Percentiles rank a stretch among this genome's conserved stretches.
phyloP scores from a whole-genome alignment of 441 rosid genomes.

The Corymbia citriodora region DNA sequence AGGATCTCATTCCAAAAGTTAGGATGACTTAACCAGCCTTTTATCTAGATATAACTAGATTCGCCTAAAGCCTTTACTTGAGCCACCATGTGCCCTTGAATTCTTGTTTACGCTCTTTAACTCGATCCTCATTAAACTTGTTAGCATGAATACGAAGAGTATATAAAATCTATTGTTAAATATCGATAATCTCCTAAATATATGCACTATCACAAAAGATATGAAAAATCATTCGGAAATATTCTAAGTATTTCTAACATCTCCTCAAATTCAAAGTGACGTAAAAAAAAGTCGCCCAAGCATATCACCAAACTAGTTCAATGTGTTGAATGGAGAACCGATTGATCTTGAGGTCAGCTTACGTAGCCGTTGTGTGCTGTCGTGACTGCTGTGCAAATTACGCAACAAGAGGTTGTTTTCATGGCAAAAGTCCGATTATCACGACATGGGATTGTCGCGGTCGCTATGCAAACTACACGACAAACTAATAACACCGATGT shows the following conservation, averaged over 20 bases:
- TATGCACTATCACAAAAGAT: background rate
- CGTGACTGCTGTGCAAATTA: too few species aligned
- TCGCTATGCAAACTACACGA: background rate
- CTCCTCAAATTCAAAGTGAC: background rate
- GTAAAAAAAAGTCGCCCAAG: too few species aligned
- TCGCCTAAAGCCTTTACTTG: background rate
- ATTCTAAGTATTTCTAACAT: background rate
- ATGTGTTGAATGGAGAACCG: background rate
- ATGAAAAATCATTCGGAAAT: background rate
- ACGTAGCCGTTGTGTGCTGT: too few species aligned
- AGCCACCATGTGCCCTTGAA: background rate
- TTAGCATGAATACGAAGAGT: background rate
- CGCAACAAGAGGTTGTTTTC: background rate
- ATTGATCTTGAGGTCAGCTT: background rate
- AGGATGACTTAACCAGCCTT: background rate
- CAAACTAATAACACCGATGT: background rate
- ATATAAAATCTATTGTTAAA: background rate
- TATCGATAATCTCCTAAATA: background rate
- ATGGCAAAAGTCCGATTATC: background rate
- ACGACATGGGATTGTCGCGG: rapidly evolving
- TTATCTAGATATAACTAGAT: background rate
- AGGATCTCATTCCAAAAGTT: background rate
- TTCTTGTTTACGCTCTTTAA: background rate
- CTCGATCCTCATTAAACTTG: background rate
- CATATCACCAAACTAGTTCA: background rate